Base-by-base conservation (phyloP, 495 filamentous ascomycete genomes). In the Hypoxylon lienhwacheense region DNA sequence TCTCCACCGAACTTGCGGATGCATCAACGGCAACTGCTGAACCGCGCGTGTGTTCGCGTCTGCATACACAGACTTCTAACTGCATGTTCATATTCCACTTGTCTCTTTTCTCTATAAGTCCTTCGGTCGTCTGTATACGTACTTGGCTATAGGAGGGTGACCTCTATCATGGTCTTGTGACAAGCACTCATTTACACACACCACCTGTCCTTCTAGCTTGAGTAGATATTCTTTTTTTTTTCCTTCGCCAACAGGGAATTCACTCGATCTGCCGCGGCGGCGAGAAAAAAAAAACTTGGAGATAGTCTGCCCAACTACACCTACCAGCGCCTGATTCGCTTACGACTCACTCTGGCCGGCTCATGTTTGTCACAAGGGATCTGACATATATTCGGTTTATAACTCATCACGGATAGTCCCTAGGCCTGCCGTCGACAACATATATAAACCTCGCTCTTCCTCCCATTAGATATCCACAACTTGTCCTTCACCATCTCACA, bases 21-120 rank as follows among this genome's bases (percentile, higher is more conserved):
- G 36, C 31, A 44, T 54, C n/a, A 19, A 44, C 48, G 10, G 41
- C 26, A 52, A 25, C 43, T 37, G 35, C 47, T 37, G 48, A 59
- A 59, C 34, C 50, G 47, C 58, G 47, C 55, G 48, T 31, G 47
- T 56, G 26, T 42, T 31, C 16, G 28, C 41, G 37, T 41, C 52
- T 31, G 47, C 47, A 52, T 43, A 41, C 29, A 16, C 31, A 53
- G 29, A 20, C 21, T 42, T 47, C 57, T 35, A 61, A 61, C 58
- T 47, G 57, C 57, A 58, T 45, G 34, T 26, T 47, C 34, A 43
- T 33, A 47, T 47, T 52, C n/a, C 52, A 56, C 53, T 56, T 56
- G 29, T 24, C 47, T 24, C n/a, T 53, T 54, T 26, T 11, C 41
- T 26, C 35, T 43, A 41, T 20, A 59, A 49, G 39, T 39, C 33